Evolutionary conservation across 2,329 filamentous ascomycete species (phyloP), one percentile per base, ranked within the genome.

Genomic region (Neonectria coccinea): DNA sequence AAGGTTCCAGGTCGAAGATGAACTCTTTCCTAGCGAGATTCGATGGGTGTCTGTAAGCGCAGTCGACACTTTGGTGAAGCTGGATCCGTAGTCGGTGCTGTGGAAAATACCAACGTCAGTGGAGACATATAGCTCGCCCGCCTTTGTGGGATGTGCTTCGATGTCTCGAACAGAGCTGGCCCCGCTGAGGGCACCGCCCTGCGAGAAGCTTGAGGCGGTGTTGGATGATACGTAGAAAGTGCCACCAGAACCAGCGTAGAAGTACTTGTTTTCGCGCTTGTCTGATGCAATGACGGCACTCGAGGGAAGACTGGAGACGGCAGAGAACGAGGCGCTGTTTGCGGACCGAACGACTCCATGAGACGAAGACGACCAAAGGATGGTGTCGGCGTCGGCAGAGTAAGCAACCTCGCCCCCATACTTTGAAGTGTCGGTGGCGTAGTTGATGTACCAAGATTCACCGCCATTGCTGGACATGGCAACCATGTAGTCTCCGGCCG

Each of bases 111-210:
- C 87, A 0, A 70, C 76, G 57, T 87, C 80, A 0, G 86, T 88
- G 1, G 86, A 86, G 2, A 86, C 85, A 75, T 83, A 87, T 52
- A 92, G 82, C 52, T 89, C 86, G 12, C 90, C 89, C 0, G 87
- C 85, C 11, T 81, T 79, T 6, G 83, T 81, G 0, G 88, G 88
- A 66, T 89, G 82, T 1, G 81, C 81, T 16, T 85, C 85, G 10
- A 91, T 81, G 36, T 84, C 82, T 42, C 88, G 88, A 61, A 91
- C 78, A 18, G 78, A 73, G 2, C 76, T 80, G 3, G 79, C 80
- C n/a, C 77, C 77, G 3, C 74, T 77, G 0, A 85, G 73, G 0
- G 78, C 70, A 0, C 79, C 77, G 0, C 67, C 76, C 8, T 77
- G 73, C 4, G 78, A 69, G 67, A 88, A 88, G 8, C 81, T 82